Base-by-base conservation (phyloP, 257 asterid species). In the Handroanthus guayacan region DNA sequence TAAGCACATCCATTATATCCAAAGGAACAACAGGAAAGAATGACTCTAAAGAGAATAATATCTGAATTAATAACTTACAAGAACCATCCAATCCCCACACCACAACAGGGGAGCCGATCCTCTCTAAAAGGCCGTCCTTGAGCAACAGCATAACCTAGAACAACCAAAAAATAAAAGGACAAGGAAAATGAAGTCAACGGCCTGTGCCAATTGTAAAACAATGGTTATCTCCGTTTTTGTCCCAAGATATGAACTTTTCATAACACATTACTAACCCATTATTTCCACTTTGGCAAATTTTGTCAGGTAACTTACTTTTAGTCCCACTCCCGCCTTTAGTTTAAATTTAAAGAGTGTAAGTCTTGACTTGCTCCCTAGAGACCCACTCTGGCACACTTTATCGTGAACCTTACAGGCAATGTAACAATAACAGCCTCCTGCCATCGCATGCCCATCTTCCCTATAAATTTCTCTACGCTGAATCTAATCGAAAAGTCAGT, bases 41-140 rank as follows among this genome's bases (percentile, higher is more conserved):
- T 12, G 7, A 71, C 31, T 18, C 37, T 9, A n/a, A 69, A 44
- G 41, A 62, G 34, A 14, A 57, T 25, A 9, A 56, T 55, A 20
- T 4, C 13, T 18, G 72, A 39, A 72, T 61, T 37, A 60, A 78
- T 71, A 76, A 89, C 99, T 86, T 85, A 94, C 97, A 94, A 82
- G 80, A 85, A 84, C 99, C 99, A 94, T 36, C 97, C 97, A 77
- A 90, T 79, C 67, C 97, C 99, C 79, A 94, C 80, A 56, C 97
- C 97, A 83, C 97, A 94, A 80, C 98, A 94, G 66, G 99, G 97
- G 80, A 94, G 97, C 61, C 92, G 86, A 16, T 82, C 86, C 84
- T 87, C 90, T 60, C 91, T 79, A 65, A 61, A 60, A 62, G 80
- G 89, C 44, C 89, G 82, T 60, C 83, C 86, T 71, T 86, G 90